Evolutionary conservation across 768 basidiomycete genomes (phyloP), one percentile per base, ranked within the genome.

Genomic region (Hygrocybe punicea): DNA sequence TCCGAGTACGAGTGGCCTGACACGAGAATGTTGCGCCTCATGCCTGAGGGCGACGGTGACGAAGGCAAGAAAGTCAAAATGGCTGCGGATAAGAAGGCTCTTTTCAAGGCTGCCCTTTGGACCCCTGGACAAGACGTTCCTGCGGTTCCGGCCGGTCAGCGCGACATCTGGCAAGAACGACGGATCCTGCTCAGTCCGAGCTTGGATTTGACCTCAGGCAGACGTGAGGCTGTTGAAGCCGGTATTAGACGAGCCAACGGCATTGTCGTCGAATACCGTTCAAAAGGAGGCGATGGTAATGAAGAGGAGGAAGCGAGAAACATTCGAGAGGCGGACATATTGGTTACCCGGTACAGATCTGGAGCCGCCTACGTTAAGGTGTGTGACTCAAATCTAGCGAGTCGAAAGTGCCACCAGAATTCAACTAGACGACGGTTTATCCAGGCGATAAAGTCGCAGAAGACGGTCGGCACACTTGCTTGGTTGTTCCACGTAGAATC

Each of bases 401-500:
- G 29, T 29, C 8, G 29, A 29, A n/a, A 29, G 4, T 29, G 29
- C 29, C 29, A 29, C 29, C 4, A 29, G 29, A 4, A 29, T 29
- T 29, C 8, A 29, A n/a, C n/a, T n/a, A n/a, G n/a, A n/a, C n/a
- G n/a, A n/a, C n/a, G n/a, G n/a, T n/a, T 29, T 29, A 29, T 29
- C 29, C 51, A 93, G 88, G 91, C 92, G 14, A 78, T 83, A 19
- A 74, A 76, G 24, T 61, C 63, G 4, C 65, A 70, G 14, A 85
- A 86, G 67, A 81, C 81, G 4, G 82, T 98, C 17, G 94, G 88
- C 0, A 91, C 86, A 0, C 76, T 95, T 2, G 76, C 83, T 1
- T 97, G 93, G 94, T 64, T 96, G 11, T 91, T 91, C 68, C 84
- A 87, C 65, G 86, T 91, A 6, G 81, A 91, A 58, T 78, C 83